These are phyloP conservation scores for Diversispora eburnea DNA, from an alignment of 192 early-diverging fungal species.

Conservation along the genomic window DNA sequence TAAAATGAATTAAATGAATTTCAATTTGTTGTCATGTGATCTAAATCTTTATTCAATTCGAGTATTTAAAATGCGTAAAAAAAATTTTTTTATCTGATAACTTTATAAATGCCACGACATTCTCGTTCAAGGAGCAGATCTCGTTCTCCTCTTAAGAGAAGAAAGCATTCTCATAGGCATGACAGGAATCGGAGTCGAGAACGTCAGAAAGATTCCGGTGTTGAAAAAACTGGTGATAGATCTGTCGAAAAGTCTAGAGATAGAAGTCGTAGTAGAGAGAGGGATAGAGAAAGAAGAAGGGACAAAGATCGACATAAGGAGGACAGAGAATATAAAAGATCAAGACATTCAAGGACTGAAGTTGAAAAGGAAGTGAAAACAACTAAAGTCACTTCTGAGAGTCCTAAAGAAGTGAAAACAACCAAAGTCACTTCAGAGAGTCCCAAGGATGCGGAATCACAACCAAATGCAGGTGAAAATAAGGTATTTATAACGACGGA, in stretches of 20 bases:
- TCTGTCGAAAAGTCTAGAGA: slow-evolving; percentile 24
- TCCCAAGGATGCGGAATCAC: too few species aligned
- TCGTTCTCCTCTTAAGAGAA: slow-evolving; percentile 28
- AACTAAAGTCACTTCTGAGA: slow-evolving; percentile 30
- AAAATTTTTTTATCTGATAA: too few species aligned
- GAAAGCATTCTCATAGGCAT: slow-evolving; percentile 33
- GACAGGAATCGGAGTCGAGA: slow-evolving; percentile 20
- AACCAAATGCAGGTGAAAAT: too few species aligned
- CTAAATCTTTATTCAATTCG: too few species aligned
- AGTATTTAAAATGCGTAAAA: too few species aligned
- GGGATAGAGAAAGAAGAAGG: slow-evolving; percentile 27
- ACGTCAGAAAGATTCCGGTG: slow-evolving; percentile 30
- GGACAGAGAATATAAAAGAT: slow-evolving; percentile 37
- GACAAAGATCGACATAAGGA: slow-evolving; percentile 51
- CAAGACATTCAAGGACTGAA: slow-evolving; percentile 31
- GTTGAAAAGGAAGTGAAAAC: slow-evolving; percentile 32
- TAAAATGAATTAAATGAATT: too few species aligned
- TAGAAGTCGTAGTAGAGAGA: slow-evolving; percentile 39
- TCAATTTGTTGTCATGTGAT: too few species aligned
- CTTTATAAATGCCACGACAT: slow-evolving; percentile 13
- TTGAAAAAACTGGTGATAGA: slow-evolving; percentile 32
- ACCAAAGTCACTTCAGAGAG: background rate
- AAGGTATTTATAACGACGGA: too few species aligned
- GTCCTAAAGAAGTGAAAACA: slow-evolving; percentile 14
- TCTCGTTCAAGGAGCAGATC: slow-evolving; percentile 24